A percentile compares a stretch with the other conserved stretches of the same genome.
phyloP scores from a whole-genome alignment of 257 asterid genomes.

The Solanum rostratum region DNA sequence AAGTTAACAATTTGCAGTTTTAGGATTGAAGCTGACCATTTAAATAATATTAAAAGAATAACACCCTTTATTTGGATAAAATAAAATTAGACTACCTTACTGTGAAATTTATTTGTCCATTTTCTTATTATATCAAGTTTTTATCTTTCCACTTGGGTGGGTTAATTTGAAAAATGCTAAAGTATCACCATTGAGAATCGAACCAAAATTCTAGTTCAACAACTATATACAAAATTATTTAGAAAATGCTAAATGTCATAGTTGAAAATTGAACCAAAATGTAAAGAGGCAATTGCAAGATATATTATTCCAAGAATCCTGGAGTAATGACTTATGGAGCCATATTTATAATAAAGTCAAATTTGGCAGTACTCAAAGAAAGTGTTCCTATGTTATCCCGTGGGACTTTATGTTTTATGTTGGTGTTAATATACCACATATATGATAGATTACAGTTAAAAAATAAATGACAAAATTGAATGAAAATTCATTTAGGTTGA shows the following conservation, averaged over 20 bases:
- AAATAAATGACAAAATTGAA: no score
- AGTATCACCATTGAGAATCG: no score
- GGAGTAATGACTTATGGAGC: background rate
- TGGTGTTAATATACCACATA: no score
- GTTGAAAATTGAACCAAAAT: background rate
- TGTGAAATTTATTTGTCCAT: background rate
- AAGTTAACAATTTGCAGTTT: slow-evolving; percentile 42
- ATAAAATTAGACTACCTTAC: slow-evolving; percentile 29
- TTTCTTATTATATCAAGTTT: background rate
- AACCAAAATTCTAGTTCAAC: no score
- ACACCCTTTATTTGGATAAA: slow-evolving; percentile 13
- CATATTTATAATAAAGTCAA: background rate
- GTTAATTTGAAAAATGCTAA: no score
- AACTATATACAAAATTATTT: no score
- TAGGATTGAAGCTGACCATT: slow-evolving; percentile 48
- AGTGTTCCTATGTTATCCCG: background rate
- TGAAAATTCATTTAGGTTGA: no score
- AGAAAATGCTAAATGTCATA: background rate
- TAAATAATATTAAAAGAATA: background rate
- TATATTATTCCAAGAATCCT: background rate
- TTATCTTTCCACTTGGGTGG: background rate
- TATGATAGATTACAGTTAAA: no score
- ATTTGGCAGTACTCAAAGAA: background rate
- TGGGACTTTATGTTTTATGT: no score
- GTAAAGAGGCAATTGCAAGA: background rate